Evolutionary conservation across 345 rosid species (phyloP), one percentile per base, ranked within the genome.

Genomic region (Gossypium australe): DNA sequence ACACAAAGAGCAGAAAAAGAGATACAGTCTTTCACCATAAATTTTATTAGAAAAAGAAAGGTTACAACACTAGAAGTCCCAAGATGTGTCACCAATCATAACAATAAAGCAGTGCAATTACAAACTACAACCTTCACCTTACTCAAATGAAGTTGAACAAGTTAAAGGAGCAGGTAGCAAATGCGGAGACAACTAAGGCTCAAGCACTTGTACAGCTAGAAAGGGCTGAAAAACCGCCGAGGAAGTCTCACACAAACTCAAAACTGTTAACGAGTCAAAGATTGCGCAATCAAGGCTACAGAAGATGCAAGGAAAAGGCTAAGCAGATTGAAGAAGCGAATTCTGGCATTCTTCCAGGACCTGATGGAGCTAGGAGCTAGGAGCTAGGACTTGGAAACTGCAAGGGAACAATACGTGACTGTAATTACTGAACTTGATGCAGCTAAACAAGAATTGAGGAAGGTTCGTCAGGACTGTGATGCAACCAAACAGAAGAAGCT

Each of bases 181-280:
- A 87, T 70, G 97, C 97, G 2, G 97, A 89, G 80, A 83, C 82
- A 9, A 80, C 93, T 9, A 89, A 89, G 80, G 83, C 78, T 77
- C 87, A 92, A 77, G 97, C 94, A n/a, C 81, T 91, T 70, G 80
- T 56, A 53, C 98, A 92, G 78, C 93, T 94, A 74, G 94, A 89
- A 76, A 85, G 84, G 76, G 88, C 94, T 55, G 92, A 84, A 79
- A 82, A 80, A 89, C 90, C 2, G 87, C 87, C 59, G 89, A 87
- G 67, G 94, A 91, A 67, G 88, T 94, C 75, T 79, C 84, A 51
- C 67, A 78, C 53, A 91, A 89, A 83, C 89, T 92, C 68, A 83
- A 79, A 76, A 75, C 67, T 17, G 85, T 91, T 48, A 83, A 77
- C 66, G 84, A 89, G 75, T 87, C 91, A 10, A 94, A 85, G 93